A percentile compares a stretch with the other conserved stretches of the same genome.
Conservation (phyloP, 306 rosid species). For the Rosa lucieae region DNA sequence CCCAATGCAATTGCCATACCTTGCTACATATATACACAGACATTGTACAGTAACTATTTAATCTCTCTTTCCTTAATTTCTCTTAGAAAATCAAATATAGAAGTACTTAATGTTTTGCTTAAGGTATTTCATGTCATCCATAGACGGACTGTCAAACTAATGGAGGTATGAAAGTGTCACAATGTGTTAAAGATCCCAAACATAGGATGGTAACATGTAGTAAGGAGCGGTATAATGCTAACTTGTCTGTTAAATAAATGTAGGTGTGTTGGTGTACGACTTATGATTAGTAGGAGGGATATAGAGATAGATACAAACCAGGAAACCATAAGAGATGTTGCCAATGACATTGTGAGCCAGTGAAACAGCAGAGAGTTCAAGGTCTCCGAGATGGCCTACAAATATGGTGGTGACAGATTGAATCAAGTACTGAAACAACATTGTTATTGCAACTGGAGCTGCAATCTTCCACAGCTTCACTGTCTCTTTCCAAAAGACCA, state of each 20-base stretch:
- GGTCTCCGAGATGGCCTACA: conserved; percentile 24
- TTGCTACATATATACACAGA: not conserved
- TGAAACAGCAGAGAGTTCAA: conserved; percentile 25
- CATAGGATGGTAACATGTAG: not conserved
- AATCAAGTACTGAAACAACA: conserved; percentile 24
- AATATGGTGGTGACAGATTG: conserved; percentile 18
- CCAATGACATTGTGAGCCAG: conserved; percentile 16
- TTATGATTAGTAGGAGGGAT: not conserved
- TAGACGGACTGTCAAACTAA: too few relatives aligned
- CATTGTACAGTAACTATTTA: not conserved
- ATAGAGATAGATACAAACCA: conserved; percentile 8
- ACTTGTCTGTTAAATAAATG: not conserved
- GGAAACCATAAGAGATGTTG: conserved; percentile 19
- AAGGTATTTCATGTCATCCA: not conserved
- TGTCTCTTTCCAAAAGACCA: conserved; percentile 32
- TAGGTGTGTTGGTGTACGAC: not conserved
- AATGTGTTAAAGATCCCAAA: not conserved
- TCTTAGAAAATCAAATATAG: not conserved
- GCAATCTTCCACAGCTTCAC: conserved; percentile 35
- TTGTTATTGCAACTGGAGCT: conserved; percentile 18
- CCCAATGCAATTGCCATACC: conserved; percentile 29
- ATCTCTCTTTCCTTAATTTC: not conserved
- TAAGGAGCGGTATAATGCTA: not conserved
- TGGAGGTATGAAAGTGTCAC: not conserved
- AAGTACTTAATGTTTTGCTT: not conserved